Evolutionary conservation across 2,329 filamentous ascomycete genomes (phyloP).

Genomic region (Ceratocystis smalleyi): DNA sequence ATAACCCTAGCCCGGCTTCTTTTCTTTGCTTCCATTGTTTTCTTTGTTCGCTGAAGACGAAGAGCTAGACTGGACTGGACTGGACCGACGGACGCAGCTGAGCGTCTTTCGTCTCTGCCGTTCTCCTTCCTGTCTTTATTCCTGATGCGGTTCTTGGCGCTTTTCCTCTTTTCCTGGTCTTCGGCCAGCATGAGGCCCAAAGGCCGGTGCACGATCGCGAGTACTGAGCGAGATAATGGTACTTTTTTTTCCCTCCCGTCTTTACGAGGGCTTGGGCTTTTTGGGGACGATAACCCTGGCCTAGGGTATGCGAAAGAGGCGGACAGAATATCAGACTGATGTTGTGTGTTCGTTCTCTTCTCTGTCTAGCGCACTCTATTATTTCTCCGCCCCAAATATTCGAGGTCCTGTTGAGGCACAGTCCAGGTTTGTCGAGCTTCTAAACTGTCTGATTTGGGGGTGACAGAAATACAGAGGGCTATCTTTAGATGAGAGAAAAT

Average conservation of each 20-base stretch:
- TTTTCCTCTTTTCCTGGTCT: background rate
- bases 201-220: background rate
- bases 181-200: background rate
- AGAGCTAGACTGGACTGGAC: too few species aligned
- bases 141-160: background rate
- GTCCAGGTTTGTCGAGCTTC: too few species aligned
- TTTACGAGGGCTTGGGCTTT: background rate
- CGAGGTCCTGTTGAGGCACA: too few species aligned
- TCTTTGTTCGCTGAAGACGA: background rate
- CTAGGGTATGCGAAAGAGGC: background rate
- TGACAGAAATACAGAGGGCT: too few species aligned
- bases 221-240: slow-evolving; percentile 3
- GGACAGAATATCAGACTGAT: too few species aligned
- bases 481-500: too few species aligned
- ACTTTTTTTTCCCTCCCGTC: background rate
- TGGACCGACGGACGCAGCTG: background rate
- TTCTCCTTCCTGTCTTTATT: background rate
- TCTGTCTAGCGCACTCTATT: too few species aligned
- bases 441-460: too few species aligned
- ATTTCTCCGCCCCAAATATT: too few species aligned
- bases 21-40: background rate
- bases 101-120: background rate
- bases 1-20: background rate
- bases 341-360: too few species aligned
- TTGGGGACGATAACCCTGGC: background rate